Base-by-base conservation (phyloP, 2,329 filamentous ascomycete species). In the Leptographium lundbergii region DNA sequence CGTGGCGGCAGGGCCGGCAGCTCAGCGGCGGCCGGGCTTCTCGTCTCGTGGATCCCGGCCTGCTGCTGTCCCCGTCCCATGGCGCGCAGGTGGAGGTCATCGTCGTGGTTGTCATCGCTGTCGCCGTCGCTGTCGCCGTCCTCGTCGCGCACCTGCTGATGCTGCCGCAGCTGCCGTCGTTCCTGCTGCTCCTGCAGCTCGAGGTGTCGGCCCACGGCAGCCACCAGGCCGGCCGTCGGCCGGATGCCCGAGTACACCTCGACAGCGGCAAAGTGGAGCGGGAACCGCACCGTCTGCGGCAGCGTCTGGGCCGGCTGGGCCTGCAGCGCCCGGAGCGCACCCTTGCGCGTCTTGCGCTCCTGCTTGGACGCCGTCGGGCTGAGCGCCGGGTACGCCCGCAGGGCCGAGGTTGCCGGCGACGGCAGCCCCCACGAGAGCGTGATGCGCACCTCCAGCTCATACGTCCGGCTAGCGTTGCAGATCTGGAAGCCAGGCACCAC, bases 241-340 rank as follows among this genome's bases (percentile, higher is more conserved):
- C 82, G 80, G 64, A 97, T 91, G 65, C 94, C 94, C 1, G 91
- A 96, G 71, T 82, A 97, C 19, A 99, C 83, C 59, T 90, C 81
- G 56, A 95, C 79, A 39, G 74, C 71, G 54, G 85, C 83, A 66
- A 97, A 85, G 62, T 86, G 81, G 22, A 99, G 77, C 5, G 91
- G 89, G 3, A 96, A 78, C 59, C 87, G 81, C 39, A 95, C 83
- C 57, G 85, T 79, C 73, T 95, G 89, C n/a, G 86, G 79, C 27
- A 59, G 56, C 19, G 71, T 66, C 47, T 66, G 64, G 34, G 66
- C 60, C 4, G 68, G 67, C 29, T 66, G 65, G 34, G 61, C 64
- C 36, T 66, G 64, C 56, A 71, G 72, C 24, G 77, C 76, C 61
- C 74, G 71, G 59, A 64, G 60, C 56, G 66, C 17, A 54, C 65